Evolutionary conservation across 2,329 filamentous ascomycete species (phyloP), one percentile per base, ranked within the genome.

Genomic region (Arthroderma sp.): DNA sequence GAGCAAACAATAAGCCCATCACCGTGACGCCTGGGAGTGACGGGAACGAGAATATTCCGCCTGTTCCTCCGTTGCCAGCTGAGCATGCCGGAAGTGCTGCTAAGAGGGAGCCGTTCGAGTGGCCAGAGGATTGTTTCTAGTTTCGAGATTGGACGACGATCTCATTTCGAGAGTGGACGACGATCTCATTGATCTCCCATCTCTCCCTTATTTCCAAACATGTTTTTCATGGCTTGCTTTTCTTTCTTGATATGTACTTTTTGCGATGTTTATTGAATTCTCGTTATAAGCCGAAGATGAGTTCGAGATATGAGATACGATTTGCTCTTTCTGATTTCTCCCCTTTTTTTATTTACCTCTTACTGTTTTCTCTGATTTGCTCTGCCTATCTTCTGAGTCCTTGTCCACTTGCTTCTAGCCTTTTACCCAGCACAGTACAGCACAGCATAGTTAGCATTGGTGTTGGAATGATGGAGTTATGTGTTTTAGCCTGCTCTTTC

Each of bases 71-170:
- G 1, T 60, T 74, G 0, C 72, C 72, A 0, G 56, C 61, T 66
- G 11, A 63, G 64, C n/a, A 54, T 25, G 1, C 56, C 60, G 15
- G 66, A 61, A 65, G 58, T 44, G 64, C 66, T 31, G 62, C 63
- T 13, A 62, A 56, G n/a, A 66, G 63, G 57, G 15, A 63, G 68
- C 6, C 65, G n/a, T 76, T 73, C 56, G 66, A 69, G 21, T 76
- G 74, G 74, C 72, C 72, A 4, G 72, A 73, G 7, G 73, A 74
- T 59, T 67, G 73, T 7, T 75, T 76, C 58, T 76, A 61, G 35
- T 25, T 23, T 33, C 35, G 9, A 21, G 39, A n/a, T n/a, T 19
- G 51, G 33, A 23, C 23, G 31, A 38, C 23, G 33, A 39, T 23
- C 23, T 54, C 13, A n/a, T 31, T 47, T n/a, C n/a, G n/a, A n/a